These are phyloP conservation scores for Hymenoscyphus repandus DNA, from an alignment of 2,329 filamentous ascomycete genomes.

Conservation along the genomic window DNA sequence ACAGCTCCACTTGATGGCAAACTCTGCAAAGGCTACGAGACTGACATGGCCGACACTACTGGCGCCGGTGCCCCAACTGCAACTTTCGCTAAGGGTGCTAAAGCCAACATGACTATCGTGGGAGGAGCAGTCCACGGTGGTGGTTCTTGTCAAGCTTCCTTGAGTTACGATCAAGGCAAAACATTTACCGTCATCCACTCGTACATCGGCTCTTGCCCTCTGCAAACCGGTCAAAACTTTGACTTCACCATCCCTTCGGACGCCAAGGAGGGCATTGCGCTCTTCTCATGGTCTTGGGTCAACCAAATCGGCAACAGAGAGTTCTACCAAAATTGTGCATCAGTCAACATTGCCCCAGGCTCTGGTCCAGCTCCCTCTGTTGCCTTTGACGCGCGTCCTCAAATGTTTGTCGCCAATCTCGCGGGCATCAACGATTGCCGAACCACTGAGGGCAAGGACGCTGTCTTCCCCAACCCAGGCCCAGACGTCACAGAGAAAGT, in stretches of 20 bases:
- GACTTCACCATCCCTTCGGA: constrained; percentile 28
- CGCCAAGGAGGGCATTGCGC: constrained; percentile 16
- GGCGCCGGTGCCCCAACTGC: constrained; percentile 33
- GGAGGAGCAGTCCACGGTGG: constrained; percentile 47
- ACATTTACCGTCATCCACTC: constrained; percentile 56
- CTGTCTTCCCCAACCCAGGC: constrained; percentile 52
- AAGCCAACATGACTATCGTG: constrained; percentile 44
- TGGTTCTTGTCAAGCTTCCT: constrained; percentile 54
- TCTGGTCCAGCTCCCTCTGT: constrained; percentile 16
- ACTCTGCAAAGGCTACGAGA: constrained; percentile 18
- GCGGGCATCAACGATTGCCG: constrained; percentile 39
- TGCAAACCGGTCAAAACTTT: constrained; percentile 16
- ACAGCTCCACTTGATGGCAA: constrained; percentile 12
- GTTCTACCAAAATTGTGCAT: constrained; percentile 64
- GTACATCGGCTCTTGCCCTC: constrained; percentile 30
- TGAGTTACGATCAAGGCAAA: constrained; percentile 52
- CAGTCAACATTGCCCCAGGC: constrained; percentile 42
- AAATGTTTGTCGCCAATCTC: constrained; percentile 56
- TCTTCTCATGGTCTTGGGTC: constrained; percentile 49
- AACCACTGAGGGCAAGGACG: constrained; percentile 42
- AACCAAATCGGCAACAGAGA: constrained; percentile 56
- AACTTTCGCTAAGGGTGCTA: constrained; percentile 44
- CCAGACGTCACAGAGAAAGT: constrained; percentile 20
- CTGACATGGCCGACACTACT: constrained; percentile 4
- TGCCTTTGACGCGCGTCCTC: constrained; percentile 43